Conservation (phyloP, 2,329 filamentous ascomycete genomes). For the Xenoacremonium recifei region DNA sequence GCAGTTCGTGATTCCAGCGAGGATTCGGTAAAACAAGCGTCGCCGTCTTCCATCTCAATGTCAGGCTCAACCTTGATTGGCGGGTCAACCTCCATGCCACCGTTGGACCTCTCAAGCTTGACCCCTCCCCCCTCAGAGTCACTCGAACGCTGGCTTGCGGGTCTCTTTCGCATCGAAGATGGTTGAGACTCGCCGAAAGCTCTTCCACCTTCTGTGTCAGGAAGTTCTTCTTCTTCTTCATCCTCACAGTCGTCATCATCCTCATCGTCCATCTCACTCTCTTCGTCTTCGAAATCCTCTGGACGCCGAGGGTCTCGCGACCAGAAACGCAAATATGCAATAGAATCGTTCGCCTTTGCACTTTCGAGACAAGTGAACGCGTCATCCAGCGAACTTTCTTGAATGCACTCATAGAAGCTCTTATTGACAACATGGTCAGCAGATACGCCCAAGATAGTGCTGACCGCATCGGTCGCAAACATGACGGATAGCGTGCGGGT, state of each 20-base stretch:
- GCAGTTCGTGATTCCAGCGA: conserved; percentile 13
- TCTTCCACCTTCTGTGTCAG: neutral
- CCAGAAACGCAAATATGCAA: conserved; percentile 85
- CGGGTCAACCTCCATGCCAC: conserved; percentile 41
- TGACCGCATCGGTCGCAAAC: conserved; percentile 78
- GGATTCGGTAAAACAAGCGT: conserved; percentile 4
- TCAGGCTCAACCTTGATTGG: conserved; percentile 38
- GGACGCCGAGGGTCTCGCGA: conserved; percentile 70
- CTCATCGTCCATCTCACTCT: conserved; percentile 40
- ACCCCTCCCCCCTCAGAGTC: conserved; percentile 47
- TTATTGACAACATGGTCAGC: conserved; percentile 69
- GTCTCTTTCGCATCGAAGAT: too few relatives aligned
- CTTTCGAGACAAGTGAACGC: conserved; percentile 78
- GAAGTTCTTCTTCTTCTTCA: conserved; percentile 4
- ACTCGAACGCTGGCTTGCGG: conserved; percentile 31
- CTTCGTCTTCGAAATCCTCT: conserved; percentile 46
- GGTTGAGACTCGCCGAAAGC: neutral
- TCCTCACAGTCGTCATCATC: conserved; percentile 33
- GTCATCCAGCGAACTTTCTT: conserved; percentile 72
- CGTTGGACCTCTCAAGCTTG: conserved; percentile 33
- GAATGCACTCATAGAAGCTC: conserved; percentile 86
- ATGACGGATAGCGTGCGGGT: conserved; percentile 80
- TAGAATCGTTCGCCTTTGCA: conserved; percentile 87
- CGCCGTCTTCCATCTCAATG: conserved; percentile 17
- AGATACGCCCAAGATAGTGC: conserved; percentile 71